These are phyloP conservation scores for Clonostachys rhizophaga DNA, from an alignment of 2,329 filamentous ascomycete genomes.

Conservation along the genomic window DNA sequence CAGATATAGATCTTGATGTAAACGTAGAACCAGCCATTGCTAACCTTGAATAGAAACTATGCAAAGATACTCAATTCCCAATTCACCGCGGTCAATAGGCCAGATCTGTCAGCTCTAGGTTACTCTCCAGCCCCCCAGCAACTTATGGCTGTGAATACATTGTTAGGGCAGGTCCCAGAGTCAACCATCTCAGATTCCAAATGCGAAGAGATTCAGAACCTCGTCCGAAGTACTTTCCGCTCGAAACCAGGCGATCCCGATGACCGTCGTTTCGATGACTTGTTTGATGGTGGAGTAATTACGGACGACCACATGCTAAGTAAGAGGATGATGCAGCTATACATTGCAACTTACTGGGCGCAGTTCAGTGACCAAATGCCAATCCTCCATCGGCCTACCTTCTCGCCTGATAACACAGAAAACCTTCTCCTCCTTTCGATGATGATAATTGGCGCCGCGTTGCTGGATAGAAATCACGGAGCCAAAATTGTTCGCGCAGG, in stretches of 20 bases:
- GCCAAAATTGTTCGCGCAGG: slow-evolving; percentile 68
- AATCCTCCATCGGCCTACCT: slow-evolving; percentile 91
- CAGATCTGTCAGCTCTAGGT: slow-evolving; percentile 40
- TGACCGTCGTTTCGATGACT: slow-evolving; percentile 68
- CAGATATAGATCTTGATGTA: too few species aligned
- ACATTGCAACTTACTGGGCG: slow-evolving; percentile 90
- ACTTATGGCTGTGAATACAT: slow-evolving; percentile 84
- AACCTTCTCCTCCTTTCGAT: slow-evolving; percentile 82
- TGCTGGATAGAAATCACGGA: slow-evolving; percentile 78
- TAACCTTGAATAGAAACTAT: slow-evolving; percentile 38
- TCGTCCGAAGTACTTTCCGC: slow-evolving; percentile 78
- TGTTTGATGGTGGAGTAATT: slow-evolving; percentile 74
- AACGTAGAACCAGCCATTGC: slow-evolving; percentile 7
- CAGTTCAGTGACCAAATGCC: slow-evolving; percentile 93
- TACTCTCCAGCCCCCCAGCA: slow-evolving; percentile 64
- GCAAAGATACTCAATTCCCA: slow-evolving; percentile 38
- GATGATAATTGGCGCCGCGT: slow-evolving; percentile 89
- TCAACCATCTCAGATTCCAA: slow-evolving; percentile 83
- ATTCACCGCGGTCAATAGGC: slow-evolving; percentile 39
- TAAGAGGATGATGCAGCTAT: slow-evolving; percentile 91
- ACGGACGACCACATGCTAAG: slow-evolving; percentile 66
- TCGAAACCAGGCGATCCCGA: slow-evolving; percentile 72
- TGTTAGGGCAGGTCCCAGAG: slow-evolving; percentile 77
- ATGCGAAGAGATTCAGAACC: slow-evolving; percentile 74
- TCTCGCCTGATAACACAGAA: slow-evolving; percentile 80